Percentiles rank a stretch among this genome's conserved stretches.
These are phyloP conservation scores for Andrographis paniculata DNA, from an alignment of 305 asterid genomes.

Conservation along the genomic window DNA sequence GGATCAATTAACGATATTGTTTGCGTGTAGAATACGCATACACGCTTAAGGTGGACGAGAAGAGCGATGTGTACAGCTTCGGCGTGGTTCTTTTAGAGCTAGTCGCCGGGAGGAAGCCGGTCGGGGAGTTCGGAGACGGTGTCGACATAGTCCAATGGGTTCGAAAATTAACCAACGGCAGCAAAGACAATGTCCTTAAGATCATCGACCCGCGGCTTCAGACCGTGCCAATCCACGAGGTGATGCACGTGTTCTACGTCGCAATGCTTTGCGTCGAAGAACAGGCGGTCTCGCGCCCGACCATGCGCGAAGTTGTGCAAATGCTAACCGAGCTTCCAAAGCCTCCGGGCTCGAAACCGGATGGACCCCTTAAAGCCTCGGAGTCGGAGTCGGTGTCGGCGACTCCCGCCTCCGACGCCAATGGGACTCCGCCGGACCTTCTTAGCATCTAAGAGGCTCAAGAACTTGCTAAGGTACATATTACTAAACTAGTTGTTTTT, in stretches of 20 bases:
- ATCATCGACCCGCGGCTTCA: conserved; percentile 76
- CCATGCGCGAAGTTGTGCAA: conserved; percentile 92
- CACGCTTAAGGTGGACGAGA: conserved; percentile 87
- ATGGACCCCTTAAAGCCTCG: too few relatives aligned
- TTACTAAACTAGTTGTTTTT: too few relatives aligned
- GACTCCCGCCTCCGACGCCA: too few relatives aligned
- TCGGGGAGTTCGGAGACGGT: conserved; percentile 90
- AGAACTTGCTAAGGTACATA: too few relatives aligned
- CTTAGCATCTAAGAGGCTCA: too few relatives aligned
- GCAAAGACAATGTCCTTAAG: conserved; percentile 67
- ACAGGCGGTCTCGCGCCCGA: conserved; percentile 85
- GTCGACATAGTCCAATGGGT: conserved; percentile 95
- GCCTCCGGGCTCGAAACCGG: neutral
- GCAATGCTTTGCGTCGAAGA: conserved; percentile 95
- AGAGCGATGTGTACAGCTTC: conserved; percentile 88
- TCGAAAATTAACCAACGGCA: conserved; percentile 64
- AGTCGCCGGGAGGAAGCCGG: conserved; percentile 71
- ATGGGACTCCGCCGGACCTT: too few relatives aligned
- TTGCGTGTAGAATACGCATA: conserved; percentile 64
- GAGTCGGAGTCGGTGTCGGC: too few relatives aligned
- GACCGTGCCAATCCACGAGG: conserved; percentile 72
- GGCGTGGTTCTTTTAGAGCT: conserved; percentile 84
- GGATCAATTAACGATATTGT: neutral
- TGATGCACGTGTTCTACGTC: conserved; percentile 81
- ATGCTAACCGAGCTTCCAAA: conserved; percentile 41